Evolutionary conservation across 2,329 filamentous ascomycete genomes (phyloP).

Genomic region (Penicillium hesseltinei): DNA sequence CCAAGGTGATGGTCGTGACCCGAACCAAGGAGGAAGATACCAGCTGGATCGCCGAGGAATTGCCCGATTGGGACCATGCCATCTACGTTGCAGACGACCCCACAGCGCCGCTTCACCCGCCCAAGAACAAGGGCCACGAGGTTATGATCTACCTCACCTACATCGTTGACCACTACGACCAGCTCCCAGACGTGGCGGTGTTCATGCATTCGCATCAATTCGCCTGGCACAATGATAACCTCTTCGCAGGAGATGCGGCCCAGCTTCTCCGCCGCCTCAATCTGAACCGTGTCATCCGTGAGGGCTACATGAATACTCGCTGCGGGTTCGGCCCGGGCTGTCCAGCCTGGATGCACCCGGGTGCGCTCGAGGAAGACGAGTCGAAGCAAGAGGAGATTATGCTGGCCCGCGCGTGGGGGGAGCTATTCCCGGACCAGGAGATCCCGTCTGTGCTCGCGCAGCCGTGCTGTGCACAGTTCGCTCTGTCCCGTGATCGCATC

Average conservation of each 20-base stretch:
- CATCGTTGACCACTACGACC: conserved; percentile 62
- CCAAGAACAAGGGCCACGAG: conserved; percentile 61
- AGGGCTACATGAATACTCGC: conserved; percentile 61
- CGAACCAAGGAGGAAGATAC: conserved; percentile 53
- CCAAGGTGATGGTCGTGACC: conserved; percentile 55
- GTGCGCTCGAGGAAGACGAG: conserved; percentile 39
- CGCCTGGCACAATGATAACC: conserved; percentile 61
- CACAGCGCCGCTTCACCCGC: conserved; percentile 50
- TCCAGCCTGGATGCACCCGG: conserved; percentile 57
- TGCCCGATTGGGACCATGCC: conserved; percentile 49
- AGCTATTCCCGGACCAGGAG: conserved; percentile 47
- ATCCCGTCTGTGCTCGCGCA: conserved; percentile 55
- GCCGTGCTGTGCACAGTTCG: conserved; percentile 65
- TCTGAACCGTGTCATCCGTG: conserved; percentile 49
- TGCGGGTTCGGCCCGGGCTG: conserved; percentile 60
- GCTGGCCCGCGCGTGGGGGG: conserved; percentile 47
- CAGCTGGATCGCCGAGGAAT: conserved; percentile 54
- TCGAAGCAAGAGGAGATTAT: conserved; percentile 49
- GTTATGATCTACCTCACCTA: conserved; percentile 63
- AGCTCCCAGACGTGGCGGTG: conserved; percentile 57
- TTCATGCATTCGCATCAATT: conserved; percentile 59
- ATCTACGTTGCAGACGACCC: conserved; percentile 56
- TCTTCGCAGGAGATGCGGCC: conserved; percentile 51
- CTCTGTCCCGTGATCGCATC: conserved; percentile 58
- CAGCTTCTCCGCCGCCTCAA: conserved; percentile 53